Evolutionary conservation across 2,329 filamentous ascomycete genomes (phyloP), one percentile per base, ranked within the genome.

Genomic region (Venturia oleaginea): DNA sequence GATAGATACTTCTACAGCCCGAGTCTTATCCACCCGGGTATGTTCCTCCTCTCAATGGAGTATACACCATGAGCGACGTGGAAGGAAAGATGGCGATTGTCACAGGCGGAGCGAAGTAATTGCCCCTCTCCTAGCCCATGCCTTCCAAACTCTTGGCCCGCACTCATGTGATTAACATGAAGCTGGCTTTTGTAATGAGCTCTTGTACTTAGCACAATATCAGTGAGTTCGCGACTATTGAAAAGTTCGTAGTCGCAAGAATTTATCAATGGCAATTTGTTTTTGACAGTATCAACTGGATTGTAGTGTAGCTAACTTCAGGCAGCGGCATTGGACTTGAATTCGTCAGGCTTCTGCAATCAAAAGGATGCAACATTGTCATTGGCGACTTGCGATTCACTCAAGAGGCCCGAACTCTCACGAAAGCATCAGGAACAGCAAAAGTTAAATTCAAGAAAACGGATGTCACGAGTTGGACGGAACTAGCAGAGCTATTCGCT

Each of bases 301-400:
- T n/a, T n/a, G n/a, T n/a, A n/a, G n/a, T n/a, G n/a, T n/a, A n/a
- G n/a, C n/a, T n/a, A n/a, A n/a, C n/a, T n/a, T n/a, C n/a, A n/a
- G n/a, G 34, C 22, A 32, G 65, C 80, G 79, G 79, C 17, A 81
- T 81, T 68, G 79, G 78, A 68, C 74, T 76, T 66, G 74, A 68
- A 67, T 81, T 81, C 68, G 75, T 79, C 17, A 69, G 72, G n/a
- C 70, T 80, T 2, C 76, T 82, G 13, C 75, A 81, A 22, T 71
- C 73, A 0, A 69, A 70, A 13, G 75, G 76, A 65, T 81, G 78
- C 72, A 80, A 76, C 64, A 78, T 81, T 46, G 69, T 82, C 48
- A 71, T 81, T 60, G 79, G 78, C n/a, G n/a, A n/a, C 66, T 71
- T 82, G 3, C 67, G 73, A n/a, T 73, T 82, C 0, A 76, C 79